These are phyloP conservation scores for Apodospora peruviana DNA, from an alignment of 495 filamentous ascomycete genomes.

Conservation along the genomic window DNA sequence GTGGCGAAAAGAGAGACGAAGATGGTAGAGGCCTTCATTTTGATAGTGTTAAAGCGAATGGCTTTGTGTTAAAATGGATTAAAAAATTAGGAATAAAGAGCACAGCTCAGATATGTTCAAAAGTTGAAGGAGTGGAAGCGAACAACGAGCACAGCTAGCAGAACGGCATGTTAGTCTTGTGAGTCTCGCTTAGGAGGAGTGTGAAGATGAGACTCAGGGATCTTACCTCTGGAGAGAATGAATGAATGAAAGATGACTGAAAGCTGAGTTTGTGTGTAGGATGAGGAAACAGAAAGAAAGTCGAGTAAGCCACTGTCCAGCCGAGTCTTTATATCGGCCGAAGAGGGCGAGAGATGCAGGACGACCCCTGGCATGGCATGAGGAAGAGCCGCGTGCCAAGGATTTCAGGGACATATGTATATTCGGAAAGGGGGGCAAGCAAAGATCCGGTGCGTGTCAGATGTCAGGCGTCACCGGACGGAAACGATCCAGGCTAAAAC, in stretches of 20 bases:
- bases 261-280: slow-evolving; percentile 32
- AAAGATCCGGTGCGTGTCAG: slow-evolving; percentile 44
- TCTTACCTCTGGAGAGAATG: slow-evolving; percentile 46
- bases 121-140: slow-evolving; percentile 39
- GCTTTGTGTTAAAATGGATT: slow-evolving; percentile 14
- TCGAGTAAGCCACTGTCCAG: slow-evolving; percentile 13
- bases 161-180: slow-evolving; percentile 11
- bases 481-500: slow-evolving; percentile 40
- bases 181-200: neutral
- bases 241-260: slow-evolving; percentile 36
- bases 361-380: slow-evolving; percentile 28
- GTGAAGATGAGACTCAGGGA: neutral
- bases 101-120: slow-evolving; percentile 44
- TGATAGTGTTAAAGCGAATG: slow-evolving; percentile 22
- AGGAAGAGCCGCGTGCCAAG: slow-evolving; percentile 35
- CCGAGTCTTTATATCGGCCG: slow-evolving; percentile 33
- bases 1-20: slow-evolving; percentile 35
- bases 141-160: slow-evolving; percentile 47
- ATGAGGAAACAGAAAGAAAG: slow-evolving; percentile 30
- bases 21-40: slow-evolving; percentile 41
- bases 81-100: slow-evolving; percentile 40
- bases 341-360: slow-evolving; percentile 11
- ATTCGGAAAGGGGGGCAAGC: slow-evolving; percentile 34
- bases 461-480: slow-evolving; percentile 28
- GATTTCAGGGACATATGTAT: slow-evolving; percentile 27